phyloP scores from a whole-genome alignment of 495 filamentous ascomycete species.

The Penicillium samsonianum region DNA sequence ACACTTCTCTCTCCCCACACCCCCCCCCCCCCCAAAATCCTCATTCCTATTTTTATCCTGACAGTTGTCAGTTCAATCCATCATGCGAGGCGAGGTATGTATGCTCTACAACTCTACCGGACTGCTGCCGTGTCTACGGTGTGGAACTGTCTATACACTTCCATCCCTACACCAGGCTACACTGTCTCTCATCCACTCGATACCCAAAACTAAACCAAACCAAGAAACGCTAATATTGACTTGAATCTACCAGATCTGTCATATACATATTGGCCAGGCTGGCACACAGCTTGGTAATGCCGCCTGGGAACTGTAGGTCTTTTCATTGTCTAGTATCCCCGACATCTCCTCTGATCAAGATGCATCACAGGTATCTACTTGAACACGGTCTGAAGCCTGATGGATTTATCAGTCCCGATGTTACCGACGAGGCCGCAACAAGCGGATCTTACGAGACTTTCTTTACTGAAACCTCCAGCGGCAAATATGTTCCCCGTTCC shows the following conservation, averaged over 20 bases:
- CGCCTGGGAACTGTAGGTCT: constrained; percentile 89
- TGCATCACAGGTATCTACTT: constrained; percentile 69
- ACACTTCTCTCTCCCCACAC: neutral
- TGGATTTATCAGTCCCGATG: constrained; percentile 66
- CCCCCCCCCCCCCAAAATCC: no score
- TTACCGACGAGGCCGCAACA: constrained; percentile 57
- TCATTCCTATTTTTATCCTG: neutral
- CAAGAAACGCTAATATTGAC: neutral
- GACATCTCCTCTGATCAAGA: neutral
- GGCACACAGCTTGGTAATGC: constrained; percentile 91
- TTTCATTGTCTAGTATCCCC: constrained; percentile 45
- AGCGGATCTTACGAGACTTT: constrained; percentile 84
- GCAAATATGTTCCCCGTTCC: constrained; percentile 89
- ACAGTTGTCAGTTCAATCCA: neutral
- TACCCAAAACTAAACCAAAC: neutral
- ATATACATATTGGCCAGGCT: constrained; percentile 92
- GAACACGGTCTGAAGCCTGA: constrained; percentile 85
- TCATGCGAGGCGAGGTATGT: constrained; percentile 11
- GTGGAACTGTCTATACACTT: neutral
- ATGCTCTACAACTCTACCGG: neutral
- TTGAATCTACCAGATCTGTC: constrained; percentile 62
- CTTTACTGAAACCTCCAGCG: constrained; percentile 82
- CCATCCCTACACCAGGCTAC: neutral
- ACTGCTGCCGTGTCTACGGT: neutral
- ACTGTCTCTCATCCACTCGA: neutral